Conservation (phyloP, 441 rosid genomes). For the Rhodomyrtus psidioides region DNA sequence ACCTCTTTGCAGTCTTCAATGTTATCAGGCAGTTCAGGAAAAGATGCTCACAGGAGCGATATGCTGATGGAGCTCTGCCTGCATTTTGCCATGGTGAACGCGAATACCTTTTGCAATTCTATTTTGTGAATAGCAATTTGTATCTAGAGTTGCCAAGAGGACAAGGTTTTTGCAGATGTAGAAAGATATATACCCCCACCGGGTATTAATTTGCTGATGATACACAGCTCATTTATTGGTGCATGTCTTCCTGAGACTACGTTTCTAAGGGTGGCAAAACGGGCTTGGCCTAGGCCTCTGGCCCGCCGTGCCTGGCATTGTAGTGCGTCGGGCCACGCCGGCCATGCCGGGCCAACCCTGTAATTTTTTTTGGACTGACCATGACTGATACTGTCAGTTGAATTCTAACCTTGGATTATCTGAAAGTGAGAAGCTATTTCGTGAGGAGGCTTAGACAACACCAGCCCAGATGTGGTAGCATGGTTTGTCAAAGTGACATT, state of each 20-base stretch:
- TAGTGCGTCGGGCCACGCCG: background rate
- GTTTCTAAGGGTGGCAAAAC: background rate
- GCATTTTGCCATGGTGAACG: background rate
- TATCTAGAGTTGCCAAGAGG: background rate
- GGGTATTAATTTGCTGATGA: background rate
- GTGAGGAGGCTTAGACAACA: background rate
- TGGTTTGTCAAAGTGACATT: background rate
- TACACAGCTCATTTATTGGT: background rate
- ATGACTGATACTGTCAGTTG: too few species aligned
- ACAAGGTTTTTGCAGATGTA: background rate
- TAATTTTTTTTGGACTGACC: background rate
- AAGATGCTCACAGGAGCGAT: constrained; percentile 21
- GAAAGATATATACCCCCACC: background rate
- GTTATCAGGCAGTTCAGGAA: constrained; percentile 74
- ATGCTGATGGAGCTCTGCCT: constrained; percentile 7
- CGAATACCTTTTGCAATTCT: background rate
- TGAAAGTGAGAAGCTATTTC: background rate
- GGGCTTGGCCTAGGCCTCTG: background rate
- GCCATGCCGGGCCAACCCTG: background rate
- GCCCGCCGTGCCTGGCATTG: background rate
- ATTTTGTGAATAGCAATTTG: background rate
- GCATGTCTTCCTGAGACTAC: background rate
- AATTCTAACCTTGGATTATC: background rate
- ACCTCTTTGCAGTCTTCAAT: constrained; percentile 87
- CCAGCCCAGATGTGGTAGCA: background rate